phyloP scores from a whole-genome alignment of 2,329 filamentous ascomycete species.

The Trichoderma afroharzianum region DNA sequence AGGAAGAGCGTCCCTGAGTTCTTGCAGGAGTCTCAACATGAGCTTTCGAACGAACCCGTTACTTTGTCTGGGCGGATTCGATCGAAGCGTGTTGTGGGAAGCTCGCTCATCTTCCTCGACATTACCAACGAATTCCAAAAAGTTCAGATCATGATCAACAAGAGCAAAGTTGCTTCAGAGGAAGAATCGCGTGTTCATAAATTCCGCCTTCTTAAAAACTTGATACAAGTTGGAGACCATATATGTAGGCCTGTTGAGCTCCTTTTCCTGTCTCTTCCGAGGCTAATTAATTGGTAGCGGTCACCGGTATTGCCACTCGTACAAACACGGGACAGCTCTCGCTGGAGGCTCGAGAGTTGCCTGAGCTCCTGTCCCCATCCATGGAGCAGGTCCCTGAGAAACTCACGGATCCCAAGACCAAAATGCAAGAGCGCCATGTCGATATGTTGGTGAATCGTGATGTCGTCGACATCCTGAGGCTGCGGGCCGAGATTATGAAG shows the following conservation, averaged over 20 bases:
- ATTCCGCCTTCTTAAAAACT: slow-evolving; percentile 60
- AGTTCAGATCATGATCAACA: slow-evolving; percentile 74
- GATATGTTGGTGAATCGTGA: slow-evolving; percentile 76
- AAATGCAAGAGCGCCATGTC: slow-evolving; percentile 74
- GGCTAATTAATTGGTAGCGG: slow-evolving; percentile 45
- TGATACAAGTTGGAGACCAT: slow-evolving; percentile 77
- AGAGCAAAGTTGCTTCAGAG: slow-evolving; percentile 44
- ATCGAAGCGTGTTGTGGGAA: slow-evolving; percentile 67
- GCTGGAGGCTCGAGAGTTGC: slow-evolving; percentile 63
- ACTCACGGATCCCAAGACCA: slow-evolving; percentile 67
- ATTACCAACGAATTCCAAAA: slow-evolving; percentile 68
- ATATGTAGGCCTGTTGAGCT: slow-evolving; percentile 58
- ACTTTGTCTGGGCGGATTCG: slow-evolving; percentile 62
- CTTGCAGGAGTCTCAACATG: slow-evolving; percentile 28
- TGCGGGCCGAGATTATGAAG: slow-evolving; percentile 71
- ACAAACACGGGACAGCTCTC: slow-evolving; percentile 74
- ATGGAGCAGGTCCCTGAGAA: slow-evolving; percentile 73
- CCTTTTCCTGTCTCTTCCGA: slow-evolving; percentile 19
- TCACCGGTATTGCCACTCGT: slow-evolving; percentile 66
- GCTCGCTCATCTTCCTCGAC: slow-evolving; percentile 81
- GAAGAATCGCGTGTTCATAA: slow-evolving; percentile 35
- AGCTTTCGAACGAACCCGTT: slow-evolving; percentile 28
- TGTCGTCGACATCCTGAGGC: slow-evolving; percentile 64
- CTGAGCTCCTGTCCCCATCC: slow-evolving; percentile 70
- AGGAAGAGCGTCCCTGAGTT: slow-evolving; percentile 36